Base-by-base conservation (phyloP, 1,284 basidiomycete genomes). In the Coniferiporia sulphurascens region DNA sequence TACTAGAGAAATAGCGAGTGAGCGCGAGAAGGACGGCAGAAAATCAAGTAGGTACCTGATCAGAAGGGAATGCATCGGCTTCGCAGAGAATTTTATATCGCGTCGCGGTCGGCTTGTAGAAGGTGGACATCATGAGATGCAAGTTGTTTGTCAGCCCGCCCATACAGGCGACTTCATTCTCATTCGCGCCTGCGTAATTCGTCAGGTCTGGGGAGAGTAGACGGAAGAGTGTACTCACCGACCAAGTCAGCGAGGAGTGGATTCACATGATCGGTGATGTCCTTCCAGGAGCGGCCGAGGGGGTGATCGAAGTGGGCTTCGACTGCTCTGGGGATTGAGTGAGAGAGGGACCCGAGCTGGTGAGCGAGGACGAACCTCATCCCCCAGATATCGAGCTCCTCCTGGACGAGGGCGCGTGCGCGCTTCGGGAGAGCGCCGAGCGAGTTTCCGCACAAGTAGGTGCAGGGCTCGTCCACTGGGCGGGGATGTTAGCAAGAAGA, bases 41-140 rank as follows among this genome's bases (percentile, higher is more conserved):
- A 15, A 17, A 15, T 38, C 19, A 34, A 44, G 36, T 36, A 52
- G 12, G 70, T 64, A 89, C 90, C 76, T 93, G 90, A 79, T 99
- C 96, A 65, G 93, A 96, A 61, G 97, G 95, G 74, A 99, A 99
- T 1, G 95, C 94, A 62, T 84, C 89, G 46, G 87, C 85, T 77
- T 99, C 97, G 73, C 93, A 97, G 60, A 99, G 79, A 71, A 99
- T 95, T 82, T 97, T 98, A 81, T 85, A 95, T 55, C 93, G 85
- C 60, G 79, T 76, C 60, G 81, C 68, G 7, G 91, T 93, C 2
- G 96, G 96, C 58, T 89, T 87, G 76, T 98, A 98, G 75, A 99
- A 99, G 21, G 89, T 87, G 68, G 88, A 85, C 79, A 99, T 89
- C 79, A 98, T 87, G 58, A 94, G 85, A 76, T 99, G 95, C 60